Conservation (phyloP, 129 eudicot genomes). For the Centella asiatica region DNA sequence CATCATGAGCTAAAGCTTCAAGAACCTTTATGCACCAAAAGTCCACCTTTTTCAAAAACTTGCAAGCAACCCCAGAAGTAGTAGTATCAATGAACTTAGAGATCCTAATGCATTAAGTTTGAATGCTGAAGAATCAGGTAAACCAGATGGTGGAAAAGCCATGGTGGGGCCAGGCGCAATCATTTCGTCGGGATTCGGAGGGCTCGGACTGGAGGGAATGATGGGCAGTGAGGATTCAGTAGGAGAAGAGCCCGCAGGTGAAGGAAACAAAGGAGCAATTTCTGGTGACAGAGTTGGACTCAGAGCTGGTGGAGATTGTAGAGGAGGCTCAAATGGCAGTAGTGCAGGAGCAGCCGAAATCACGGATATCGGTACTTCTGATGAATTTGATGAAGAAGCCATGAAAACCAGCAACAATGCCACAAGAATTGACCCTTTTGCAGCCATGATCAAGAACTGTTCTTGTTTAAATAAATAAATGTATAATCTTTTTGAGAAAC, state of each 20-base stretch:
- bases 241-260: conserved; percentile 64
- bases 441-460: conserved; percentile 32
- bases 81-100: background rate
- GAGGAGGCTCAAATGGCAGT: conserved; percentile 47
- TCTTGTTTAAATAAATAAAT: background rate
- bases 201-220: conserved; percentile 93
- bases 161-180: conserved; percentile 49
- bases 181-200: conserved; percentile 86
- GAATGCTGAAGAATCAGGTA: conserved; percentile 32
- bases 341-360: conserved; percentile 80
- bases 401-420: conserved; percentile 11
- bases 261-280: conserved; percentile 64
- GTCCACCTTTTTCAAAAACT: background rate
- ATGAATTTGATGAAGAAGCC: conserved; percentile 20
- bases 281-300: conserved; percentile 60
- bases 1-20: conserved; percentile 7
- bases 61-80: background rate
- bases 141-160: conserved; percentile 49
- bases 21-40: conserved; percentile 1
- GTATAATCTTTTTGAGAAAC: background rate
- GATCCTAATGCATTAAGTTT: background rate
- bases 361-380: conserved; percentile 33
- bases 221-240: conserved; percentile 55
- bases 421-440: conserved; percentile 2
- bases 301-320: conserved; percentile 26